Conservation (phyloP, 2,329 filamentous ascomycete species). For the Colletotrichum destructivum region DNA sequence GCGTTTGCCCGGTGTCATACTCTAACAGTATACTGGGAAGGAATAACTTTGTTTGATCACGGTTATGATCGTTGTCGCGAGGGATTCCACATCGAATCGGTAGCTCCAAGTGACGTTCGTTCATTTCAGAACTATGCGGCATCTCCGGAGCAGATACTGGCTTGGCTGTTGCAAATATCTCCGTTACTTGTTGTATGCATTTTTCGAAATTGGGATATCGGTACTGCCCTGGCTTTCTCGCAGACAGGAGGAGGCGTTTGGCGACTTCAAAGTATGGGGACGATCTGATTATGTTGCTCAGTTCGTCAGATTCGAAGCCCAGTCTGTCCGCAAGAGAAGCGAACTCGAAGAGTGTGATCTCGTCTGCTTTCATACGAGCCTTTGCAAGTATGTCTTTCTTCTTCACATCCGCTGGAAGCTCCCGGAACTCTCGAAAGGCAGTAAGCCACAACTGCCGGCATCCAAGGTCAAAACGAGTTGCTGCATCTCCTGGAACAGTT, state of each 20-base stretch:
- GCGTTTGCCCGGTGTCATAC: background rate
- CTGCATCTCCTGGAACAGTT: conserved; percentile 5
- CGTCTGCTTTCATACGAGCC: conserved; percentile 3
- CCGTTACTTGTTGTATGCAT: conserved; percentile 5
- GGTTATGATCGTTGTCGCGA: background rate
- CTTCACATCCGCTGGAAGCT: conserved; percentile 5
- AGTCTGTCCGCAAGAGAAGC: conserved; percentile 19
- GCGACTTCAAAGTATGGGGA: conserved; percentile 14
- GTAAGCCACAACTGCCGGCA: conserved; percentile 13
- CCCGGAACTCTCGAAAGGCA: conserved; percentile 18
- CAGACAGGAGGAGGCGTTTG: conserved; percentile 18
- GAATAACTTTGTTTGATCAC: background rate
- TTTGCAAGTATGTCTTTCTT: conserved; percentile 15
- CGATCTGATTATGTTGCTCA: conserved; percentile 4
- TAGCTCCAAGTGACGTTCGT: background rate
- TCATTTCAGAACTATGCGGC: background rate
- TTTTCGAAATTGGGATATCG: conserved; percentile 4
- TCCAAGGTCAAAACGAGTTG: conserved; percentile 17
- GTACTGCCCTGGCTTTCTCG: conserved; percentile 27
- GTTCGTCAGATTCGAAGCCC: conserved; percentile 14
- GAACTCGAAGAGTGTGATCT: conserved; percentile 20
- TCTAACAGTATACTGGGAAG: conserved; percentile 8
- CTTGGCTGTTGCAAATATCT: conserved; percentile 8
- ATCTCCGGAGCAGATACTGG: background rate
- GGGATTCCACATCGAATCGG: background rate